These are phyloP conservation scores for Rhinocladiella similis DNA, from an alignment of 2,329 filamentous ascomycete genomes.

Conservation along the genomic window DNA sequence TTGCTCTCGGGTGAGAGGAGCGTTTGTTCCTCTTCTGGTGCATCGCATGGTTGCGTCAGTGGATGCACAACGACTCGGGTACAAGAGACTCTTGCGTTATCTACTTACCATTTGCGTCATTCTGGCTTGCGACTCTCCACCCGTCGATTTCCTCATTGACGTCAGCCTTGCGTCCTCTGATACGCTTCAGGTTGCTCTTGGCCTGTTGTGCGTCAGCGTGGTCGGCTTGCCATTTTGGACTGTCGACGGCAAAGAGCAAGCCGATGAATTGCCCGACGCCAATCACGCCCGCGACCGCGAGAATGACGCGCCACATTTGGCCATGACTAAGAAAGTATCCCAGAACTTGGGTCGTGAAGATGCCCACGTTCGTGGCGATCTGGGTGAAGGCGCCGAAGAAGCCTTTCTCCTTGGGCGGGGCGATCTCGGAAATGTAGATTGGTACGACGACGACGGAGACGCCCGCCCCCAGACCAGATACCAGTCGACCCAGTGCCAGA, in stretches of 20 bases:
- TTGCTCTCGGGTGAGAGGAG: conserved; percentile 52
- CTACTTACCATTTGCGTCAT: conserved; percentile 16
- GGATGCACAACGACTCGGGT: background rate
- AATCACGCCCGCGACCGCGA: conserved; percentile 70
- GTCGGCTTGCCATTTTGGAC: conserved; percentile 80
- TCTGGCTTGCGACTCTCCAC: conserved; percentile 50
- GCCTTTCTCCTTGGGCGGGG: conserved; percentile 72
- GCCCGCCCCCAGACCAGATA: conserved; percentile 82
- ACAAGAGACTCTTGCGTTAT: conserved; percentile 1
- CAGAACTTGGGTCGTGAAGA: conserved; percentile 76
- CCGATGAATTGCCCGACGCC: conserved; percentile 67
- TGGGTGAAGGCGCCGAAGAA: conserved; percentile 86
- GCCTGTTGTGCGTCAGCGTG: conserved; percentile 63
- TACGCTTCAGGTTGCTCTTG: conserved; percentile 67
- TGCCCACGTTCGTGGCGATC: conserved; percentile 89
- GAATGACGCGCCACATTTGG: conserved; percentile 78
- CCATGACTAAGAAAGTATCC: conserved; percentile 85
- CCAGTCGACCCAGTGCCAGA: conserved; percentile 71
- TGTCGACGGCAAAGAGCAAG: conserved; percentile 78
- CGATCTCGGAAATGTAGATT: conserved; percentile 90
- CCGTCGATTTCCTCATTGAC: conserved; percentile 70
- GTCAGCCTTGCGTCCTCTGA: conserved; percentile 68
- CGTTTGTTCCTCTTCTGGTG: conserved; percentile 66
- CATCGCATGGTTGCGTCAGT: background rate
- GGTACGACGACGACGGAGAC: conserved; percentile 91